phyloP scores from a whole-genome alignment of 768 basidiomycete genomes.

The Favolaschia claudopus region DNA sequence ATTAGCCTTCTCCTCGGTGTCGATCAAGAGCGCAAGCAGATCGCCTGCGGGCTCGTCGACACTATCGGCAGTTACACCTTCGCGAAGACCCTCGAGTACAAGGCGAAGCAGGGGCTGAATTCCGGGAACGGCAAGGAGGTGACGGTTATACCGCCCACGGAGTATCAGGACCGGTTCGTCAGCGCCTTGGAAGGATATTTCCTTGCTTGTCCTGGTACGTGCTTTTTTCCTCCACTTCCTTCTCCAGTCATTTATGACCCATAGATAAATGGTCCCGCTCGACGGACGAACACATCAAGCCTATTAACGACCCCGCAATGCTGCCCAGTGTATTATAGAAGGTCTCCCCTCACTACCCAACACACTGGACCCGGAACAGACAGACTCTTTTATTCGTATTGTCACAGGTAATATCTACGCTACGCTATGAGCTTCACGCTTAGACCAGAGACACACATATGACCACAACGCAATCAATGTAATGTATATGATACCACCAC shows the following conservation, averaged over 20 bases:
- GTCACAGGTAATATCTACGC: background rate
- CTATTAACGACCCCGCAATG: slow-evolving; percentile 44
- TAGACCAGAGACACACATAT: no score
- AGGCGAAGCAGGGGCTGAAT: slow-evolving; percentile 80
- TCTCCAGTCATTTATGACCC: background rate
- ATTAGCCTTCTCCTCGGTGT: slow-evolving; percentile 75
- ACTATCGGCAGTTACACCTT: slow-evolving; percentile 88
- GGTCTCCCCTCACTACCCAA: background rate
- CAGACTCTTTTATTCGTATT: background rate
- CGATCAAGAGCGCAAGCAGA: slow-evolving; percentile 69
- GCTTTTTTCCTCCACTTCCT: background rate
- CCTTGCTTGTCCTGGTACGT: slow-evolving; percentile 73
- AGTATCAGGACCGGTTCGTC: slow-evolving; percentile 82
- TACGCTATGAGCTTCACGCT: no score
- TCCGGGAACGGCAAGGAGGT: slow-evolving; percentile 66
- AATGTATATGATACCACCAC: no score
- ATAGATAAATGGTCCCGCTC: slow-evolving; percentile 54
- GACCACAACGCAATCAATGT: slow-evolving; percentile 6
- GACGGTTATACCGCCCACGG: slow-evolving; percentile 80
- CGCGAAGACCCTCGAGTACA: slow-evolving; percentile 87
- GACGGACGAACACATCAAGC: slow-evolving; percentile 45
- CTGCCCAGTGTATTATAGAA: slow-evolving; percentile 53
- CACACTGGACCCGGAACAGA: no score
- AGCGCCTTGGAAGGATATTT: slow-evolving; percentile 79
- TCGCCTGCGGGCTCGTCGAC: slow-evolving; percentile 83